Evolutionary conservation across 768 basidiomycete genomes (phyloP), one percentile per base, ranked within the genome.

Genomic region (Suillus subluteus): DNA sequence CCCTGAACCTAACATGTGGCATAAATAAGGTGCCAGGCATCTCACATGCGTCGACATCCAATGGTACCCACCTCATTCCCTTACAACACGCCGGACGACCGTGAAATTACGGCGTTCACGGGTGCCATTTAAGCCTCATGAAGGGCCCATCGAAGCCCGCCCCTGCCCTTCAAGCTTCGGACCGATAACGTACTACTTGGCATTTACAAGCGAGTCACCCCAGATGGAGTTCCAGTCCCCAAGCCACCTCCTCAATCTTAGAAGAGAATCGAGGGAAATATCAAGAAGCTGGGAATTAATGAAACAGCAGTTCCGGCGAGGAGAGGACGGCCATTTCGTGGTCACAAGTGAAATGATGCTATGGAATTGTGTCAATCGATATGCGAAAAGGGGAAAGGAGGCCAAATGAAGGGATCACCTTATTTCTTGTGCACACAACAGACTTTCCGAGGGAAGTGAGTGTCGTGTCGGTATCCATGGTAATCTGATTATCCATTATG

Each of bases 371-470:
- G 73, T 89, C 44, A 92, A 95, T 72, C 85, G 92, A 48, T 94
- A 90, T 74, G 84, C 85, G 32, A 81, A 80, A 69, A 32, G 30
- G 48, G 66, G 66, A 66, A 26, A 37, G 26, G 15, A 23, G 38
- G 15, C 4, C 4, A 11, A 80, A 32, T n/a, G 62, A 9, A n/a
- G 11, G 90, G 0, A 62, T 91, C 8, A 96, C 93, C 0, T 77
- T 97, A 61, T 85, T 96, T 68, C 81, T 92, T 59, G 86, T 86
- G 4, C 95, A 96, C 74, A 92, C 93, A 3, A 96, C 92, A 75
- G 94, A 95, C 2, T 91, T 96, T 70, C 87, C 86, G 58, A 96
- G 95, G 75, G 94, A 96, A 87, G 92, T 88, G 63, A 37, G 84
- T 68, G 41, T 40, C 16, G 26, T n/a, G 41, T 35, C 18, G 5